Evolutionary conservation across 208 protist species (phyloP), one percentile per base, ranked within the genome.

Genomic region (Pavlovales sp.): DNA sequence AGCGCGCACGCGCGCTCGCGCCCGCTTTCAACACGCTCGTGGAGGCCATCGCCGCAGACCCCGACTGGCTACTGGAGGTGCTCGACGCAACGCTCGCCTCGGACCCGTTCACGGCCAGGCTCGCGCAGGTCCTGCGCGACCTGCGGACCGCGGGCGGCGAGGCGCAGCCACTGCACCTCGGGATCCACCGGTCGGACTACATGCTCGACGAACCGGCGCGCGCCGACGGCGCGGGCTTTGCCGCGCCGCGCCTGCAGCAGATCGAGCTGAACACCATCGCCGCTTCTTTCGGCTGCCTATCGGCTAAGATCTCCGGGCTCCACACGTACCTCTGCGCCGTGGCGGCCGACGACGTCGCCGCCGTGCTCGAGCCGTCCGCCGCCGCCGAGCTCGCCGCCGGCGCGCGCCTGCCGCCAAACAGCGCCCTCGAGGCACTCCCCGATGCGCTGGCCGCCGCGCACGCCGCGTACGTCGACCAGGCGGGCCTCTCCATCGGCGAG

Each of bases 241-340:
- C 2, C 57, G n/a, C 37, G 40, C 44, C 83, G 67, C 83, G 47
- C 38, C 57, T 79, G 7, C 22, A n/a, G 37, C 86, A 89, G 78
- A 57, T 89, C 38, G 86, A 89, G 46, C 44, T 89, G 10, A 89
- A 89, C 57, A 89, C 86, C 32, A 89, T 89, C 78, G 76, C 86
- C 22, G 40, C 86, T 4, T 71, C 78, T 26, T 75, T 84, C 22
- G 78, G 26, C 26, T n/a, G n/a, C 28, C 46, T 84, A 10, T 57
- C 41, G 20, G 20, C 5, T 5, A 7, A 28, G 30, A 41, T 84
- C 8, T 47, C 30, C 30, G 32, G 34, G 20, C 41, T 89, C 47
- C 86, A 89, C 79, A 4, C 22, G 34, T n/a, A 20, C 36, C 44
- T 81, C 2, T 1, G 22, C 38, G 44, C 71, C 44, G 5, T 67